phyloP scores from a whole-genome alignment of 2,329 filamentous ascomycete genomes.

The Aspergillus pseudoviridinutans region DNA sequence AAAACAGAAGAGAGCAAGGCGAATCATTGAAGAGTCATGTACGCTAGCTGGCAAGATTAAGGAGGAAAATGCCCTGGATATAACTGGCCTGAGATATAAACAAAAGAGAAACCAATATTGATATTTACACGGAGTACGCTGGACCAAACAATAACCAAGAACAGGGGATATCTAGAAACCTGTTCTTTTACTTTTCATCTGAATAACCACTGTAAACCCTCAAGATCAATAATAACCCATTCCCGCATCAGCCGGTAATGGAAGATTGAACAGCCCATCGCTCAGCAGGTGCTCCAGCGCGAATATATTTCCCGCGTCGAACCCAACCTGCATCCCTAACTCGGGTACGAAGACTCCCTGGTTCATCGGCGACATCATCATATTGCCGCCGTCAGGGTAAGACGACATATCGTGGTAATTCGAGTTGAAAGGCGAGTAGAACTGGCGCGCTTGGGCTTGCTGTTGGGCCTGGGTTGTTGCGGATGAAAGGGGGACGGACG shows the following conservation, averaged over 20 bases:
- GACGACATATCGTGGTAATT: slow-evolving; percentile 7
- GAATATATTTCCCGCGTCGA: slow-evolving; percentile 27
- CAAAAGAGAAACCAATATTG: background rate
- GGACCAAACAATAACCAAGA: background rate
- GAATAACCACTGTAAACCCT: background rate
- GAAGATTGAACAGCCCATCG: slow-evolving; percentile 29
- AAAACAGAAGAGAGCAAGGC: background rate
- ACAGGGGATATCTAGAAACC: background rate
- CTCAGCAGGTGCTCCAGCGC: slow-evolving; percentile 31
- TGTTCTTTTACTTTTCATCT: too few relatives aligned
- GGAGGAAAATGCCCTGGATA: background rate
- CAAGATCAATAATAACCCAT: slow-evolving; percentile 18
- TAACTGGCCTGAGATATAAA: background rate
- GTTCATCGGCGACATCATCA: slow-evolving; percentile 16
- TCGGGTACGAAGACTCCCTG: slow-evolving; percentile 22
- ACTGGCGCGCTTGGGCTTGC: slow-evolving; percentile 1
- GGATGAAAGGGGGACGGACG: background rate
- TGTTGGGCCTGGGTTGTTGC: background rate
- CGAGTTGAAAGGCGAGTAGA: slow-evolving; percentile 9
- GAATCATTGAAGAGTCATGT: background rate
- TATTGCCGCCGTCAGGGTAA: slow-evolving; percentile 11
- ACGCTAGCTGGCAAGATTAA: background rate
- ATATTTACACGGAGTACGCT: background rate
- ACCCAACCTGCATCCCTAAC: slow-evolving; percentile 22
- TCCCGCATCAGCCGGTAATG: slow-evolving; percentile 21